Evolutionary conservation across 2,329 filamentous ascomycete species (phyloP), one percentile per base, ranked within the genome.

Genomic region (Stenocarpella maydis): DNA sequence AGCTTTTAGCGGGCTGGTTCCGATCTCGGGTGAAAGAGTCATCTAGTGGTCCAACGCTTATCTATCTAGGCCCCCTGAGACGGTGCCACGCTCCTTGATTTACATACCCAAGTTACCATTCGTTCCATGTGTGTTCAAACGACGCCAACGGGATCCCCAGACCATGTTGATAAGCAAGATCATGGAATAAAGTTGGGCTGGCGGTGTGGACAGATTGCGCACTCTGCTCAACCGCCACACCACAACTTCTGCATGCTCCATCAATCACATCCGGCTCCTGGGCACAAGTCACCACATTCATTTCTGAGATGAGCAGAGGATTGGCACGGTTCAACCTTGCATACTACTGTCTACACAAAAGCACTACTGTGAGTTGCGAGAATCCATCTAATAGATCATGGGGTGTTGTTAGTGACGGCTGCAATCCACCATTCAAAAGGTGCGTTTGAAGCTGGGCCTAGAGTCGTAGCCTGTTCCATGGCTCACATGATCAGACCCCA

Each of bases 11-110:
- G 34, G 43, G 34, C 21, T 60, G 39, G 31, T 69, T 60, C 70
- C 70, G 70, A 71, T 71, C 49, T 63, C 70, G 70, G 67, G 58
- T 39, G 37, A 65, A 65, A 43, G 54, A 69, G 70, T 69, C 64
- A 71, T 65, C 34, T 26, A 47, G 28, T 41, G 45, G 58, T 34
- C 58, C 58, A 63, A 34, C 43, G 58, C 58, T 65, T 65, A 53
- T 65, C 49, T 65, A 28, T 65, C 49, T 53, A 6, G 58, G 43
- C 58, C 43, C n/a, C 50, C 69, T 53, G 50, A 70, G 55, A 43
- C 37, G n/a, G 39, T n/a, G 34, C 67, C 43, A 19, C 24, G 55
- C 41, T 47, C 41, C 55, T 41, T 61, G 41, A 45, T 47, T 61
- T 61, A 45, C 55, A 61, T 26, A 4, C n/a, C n/a, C n/a, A n/a